These are phyloP conservation scores for Geopyxis carbonaria DNA, from an alignment of 495 filamentous ascomycete species.

Conservation along the genomic window DNA sequence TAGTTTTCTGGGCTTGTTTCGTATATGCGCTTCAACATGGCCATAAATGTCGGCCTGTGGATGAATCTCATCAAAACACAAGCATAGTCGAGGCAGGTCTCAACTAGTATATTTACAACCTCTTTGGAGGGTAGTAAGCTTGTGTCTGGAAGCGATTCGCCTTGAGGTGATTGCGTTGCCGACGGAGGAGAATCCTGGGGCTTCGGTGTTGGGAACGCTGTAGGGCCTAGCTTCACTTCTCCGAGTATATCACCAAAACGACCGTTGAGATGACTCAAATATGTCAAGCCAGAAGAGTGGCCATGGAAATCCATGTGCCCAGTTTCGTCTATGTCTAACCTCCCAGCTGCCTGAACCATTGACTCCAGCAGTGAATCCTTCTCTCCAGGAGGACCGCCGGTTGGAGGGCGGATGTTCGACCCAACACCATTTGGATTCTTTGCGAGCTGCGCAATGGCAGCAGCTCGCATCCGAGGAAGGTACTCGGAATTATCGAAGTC, in stretches of 20 bases:
- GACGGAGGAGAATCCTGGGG: slow-evolving; percentile 61
- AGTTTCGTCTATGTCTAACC: slow-evolving; percentile 76
- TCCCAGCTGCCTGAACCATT: slow-evolving; percentile 84
- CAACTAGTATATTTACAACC: slow-evolving; percentile 50
- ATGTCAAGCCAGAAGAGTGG: slow-evolving; percentile 78
- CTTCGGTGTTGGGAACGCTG: slow-evolving; percentile 12
- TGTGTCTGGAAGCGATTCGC: slow-evolving; percentile 35
- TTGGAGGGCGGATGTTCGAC: not conserved
- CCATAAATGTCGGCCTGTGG: slow-evolving; percentile 74
- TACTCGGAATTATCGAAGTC: slow-evolving; percentile 43
- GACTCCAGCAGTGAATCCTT: slow-evolving; percentile 73
- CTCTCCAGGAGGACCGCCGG: slow-evolving; percentile 17
- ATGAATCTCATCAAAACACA: slow-evolving; percentile 69
- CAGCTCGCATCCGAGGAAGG: slow-evolving; percentile 14
- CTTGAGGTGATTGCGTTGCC: slow-evolving; percentile 29
- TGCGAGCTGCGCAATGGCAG: not conserved
- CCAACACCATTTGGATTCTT: not conserved
- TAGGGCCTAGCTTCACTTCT: slow-evolving; percentile 26
- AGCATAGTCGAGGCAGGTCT: slow-evolving; percentile 66
- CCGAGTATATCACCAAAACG: slow-evolving; percentile 59
- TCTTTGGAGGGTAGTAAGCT: slow-evolving; percentile 55
- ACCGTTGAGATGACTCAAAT: slow-evolving; percentile 66
- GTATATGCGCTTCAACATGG: slow-evolving; percentile 63
- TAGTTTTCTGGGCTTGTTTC: slow-evolving; percentile 50
- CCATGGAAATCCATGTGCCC: slow-evolving; percentile 93